A percentile compares a stretch with the other conserved stretches of the same genome.
Conservation (phyloP, 2,329 filamentous ascomycete species). For the Colletotrichum sp. region DNA sequence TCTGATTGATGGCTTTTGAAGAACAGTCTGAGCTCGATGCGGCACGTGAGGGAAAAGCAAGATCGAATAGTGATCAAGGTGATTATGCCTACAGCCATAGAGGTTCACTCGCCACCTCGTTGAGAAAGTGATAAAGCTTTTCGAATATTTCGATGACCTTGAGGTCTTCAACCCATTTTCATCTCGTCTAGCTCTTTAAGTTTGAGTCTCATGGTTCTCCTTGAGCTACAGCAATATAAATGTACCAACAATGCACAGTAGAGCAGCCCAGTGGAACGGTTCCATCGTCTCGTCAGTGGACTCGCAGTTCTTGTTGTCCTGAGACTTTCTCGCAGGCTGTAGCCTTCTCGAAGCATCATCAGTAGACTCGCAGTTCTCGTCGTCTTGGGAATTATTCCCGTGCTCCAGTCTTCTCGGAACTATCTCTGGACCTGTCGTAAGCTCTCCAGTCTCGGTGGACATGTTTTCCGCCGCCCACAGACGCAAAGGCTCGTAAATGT, state of each 20-base stretch:
- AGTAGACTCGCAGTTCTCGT: background rate
- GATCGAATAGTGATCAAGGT: background rate
- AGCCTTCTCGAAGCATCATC: background rate
- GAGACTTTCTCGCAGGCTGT: background rate
- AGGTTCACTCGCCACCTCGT: background rate
- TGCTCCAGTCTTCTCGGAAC: background rate
- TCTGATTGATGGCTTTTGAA: background rate
- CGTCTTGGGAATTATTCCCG: background rate
- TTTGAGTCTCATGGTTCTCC: rapidly evolving
- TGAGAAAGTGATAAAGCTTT: background rate
- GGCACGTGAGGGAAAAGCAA: background rate
- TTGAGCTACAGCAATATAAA: background rate
- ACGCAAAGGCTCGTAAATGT: background rate
- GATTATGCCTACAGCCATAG: background rate
- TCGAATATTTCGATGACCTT: background rate
- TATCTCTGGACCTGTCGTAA: background rate
- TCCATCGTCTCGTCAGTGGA: background rate
- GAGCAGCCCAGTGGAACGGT: background rate
- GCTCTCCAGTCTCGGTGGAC: background rate
- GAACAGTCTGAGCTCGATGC: background rate
- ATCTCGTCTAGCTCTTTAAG: background rate
- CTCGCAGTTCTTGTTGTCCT: background rate
- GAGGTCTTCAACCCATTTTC: background rate
- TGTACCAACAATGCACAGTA: background rate
- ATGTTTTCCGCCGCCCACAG: background rate